Evolutionary conservation across 257 asterid genomes (phyloP), one percentile per base, ranked within the genome.

Genomic region (Plantago elongata): DNA sequence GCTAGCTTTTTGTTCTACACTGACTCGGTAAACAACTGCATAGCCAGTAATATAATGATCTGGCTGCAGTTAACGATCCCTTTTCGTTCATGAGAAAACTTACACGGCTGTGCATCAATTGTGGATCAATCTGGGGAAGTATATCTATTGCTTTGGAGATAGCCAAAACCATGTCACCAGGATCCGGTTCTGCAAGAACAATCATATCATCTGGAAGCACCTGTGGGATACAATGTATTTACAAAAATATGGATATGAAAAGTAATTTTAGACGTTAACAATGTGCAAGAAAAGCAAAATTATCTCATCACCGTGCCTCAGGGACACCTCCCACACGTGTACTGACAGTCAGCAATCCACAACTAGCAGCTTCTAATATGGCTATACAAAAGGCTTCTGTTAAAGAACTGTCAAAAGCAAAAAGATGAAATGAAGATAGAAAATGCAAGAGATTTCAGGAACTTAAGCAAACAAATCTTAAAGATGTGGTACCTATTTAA

Each of bases 251-350:
- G 54, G 50, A 50, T 54, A 57, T 57, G 10, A 49, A 13, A 65
- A 57, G 47, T 46, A 52, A 63, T 18, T 45, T 65, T 57, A 58
- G 67, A 59, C 17, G 49, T 42, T 64, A 49, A 71, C 40, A 76
- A 46, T 58, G 69, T 66, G 51, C 58, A 71, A 78, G 61, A 12
- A 64, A 65, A 71, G 58, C 48, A 54, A 75, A 64, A 61, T 34
- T 22, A 60, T 47, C 16, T 45, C 50, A 70, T 71, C 70, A 66
- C 62, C 94, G 62, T 93, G 75, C 99, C 97, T 93, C 97, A 52
- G 97, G 99, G 74, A 93, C 99, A 63, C 99, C 99, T 71, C 99
- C 97, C 27, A 93, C 99, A 34, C 94, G 92, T 69, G 99, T 93
- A 68, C 96, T 89, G 86, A 93, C 99, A 57, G 99, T 89, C 81